Percentiles rank a stretch among this genome's conserved stretches.
These are phyloP conservation scores for Citrus medica DNA, from an alignment of 345 rosid species.

Conservation along the genomic window DNA sequence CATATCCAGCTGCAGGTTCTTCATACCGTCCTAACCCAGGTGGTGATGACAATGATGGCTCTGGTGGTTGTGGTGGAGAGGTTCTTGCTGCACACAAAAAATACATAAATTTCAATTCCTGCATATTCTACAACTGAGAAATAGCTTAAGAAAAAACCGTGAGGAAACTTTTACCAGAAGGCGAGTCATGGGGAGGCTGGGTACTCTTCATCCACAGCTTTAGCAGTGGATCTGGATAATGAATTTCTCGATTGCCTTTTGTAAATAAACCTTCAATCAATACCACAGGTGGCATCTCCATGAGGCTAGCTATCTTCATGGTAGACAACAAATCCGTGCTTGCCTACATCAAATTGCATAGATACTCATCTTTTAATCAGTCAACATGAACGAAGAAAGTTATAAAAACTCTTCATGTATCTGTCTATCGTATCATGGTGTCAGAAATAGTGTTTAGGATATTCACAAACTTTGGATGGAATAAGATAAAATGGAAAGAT, in stretches of 20 bases:
- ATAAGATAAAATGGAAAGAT: neutral
- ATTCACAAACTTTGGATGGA: neutral
- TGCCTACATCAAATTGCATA: constrained; percentile 33
- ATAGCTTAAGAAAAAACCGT: constrained; percentile 6
- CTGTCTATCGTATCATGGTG: neutral
- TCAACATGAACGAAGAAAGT: neutral
- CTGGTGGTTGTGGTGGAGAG: constrained; percentile 37
- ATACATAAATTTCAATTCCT: constrained; percentile 13
- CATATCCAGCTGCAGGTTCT: constrained; percentile 38
- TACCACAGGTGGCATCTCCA: constrained; percentile 66
- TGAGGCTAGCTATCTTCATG: constrained; percentile 46
- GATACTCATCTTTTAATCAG: neutral
- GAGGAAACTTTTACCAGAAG: constrained; percentile 49
- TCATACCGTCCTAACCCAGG: constrained; percentile 30
- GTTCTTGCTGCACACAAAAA: constrained; percentile 47
- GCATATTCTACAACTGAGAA: constrained; percentile 8
- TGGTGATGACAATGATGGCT: constrained; percentile 45
- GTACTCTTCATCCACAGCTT: constrained; percentile 65
- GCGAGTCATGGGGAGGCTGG: constrained; percentile 44
- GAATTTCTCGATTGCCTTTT: constrained; percentile 28
- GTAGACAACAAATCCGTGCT: constrained; percentile 26
- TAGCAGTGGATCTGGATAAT: constrained; percentile 63
- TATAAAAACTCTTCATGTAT: neutral
- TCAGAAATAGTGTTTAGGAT: neutral
- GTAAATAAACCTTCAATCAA: constrained; percentile 39